phyloP scores from a whole-genome alignment of 2,329 filamentous ascomycete species.

The Colletotrichum cordylinicola region DNA sequence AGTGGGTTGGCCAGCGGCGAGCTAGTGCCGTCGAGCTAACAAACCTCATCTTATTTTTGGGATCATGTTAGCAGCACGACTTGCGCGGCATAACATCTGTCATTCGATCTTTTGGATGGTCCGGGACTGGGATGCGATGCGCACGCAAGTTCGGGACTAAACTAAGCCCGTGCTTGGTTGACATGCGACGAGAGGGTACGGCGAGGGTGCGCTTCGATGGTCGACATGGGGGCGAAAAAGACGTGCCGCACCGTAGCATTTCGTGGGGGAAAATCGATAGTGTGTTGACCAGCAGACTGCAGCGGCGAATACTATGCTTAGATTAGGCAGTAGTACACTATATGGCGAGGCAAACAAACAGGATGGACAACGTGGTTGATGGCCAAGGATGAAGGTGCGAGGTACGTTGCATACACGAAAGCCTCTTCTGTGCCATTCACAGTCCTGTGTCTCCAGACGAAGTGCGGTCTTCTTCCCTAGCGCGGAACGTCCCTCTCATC shows the following conservation, averaged over 20 bases:
- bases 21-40: background rate
- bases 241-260: constrained; percentile 9
- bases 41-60: constrained; percentile 4
- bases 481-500: background rate
- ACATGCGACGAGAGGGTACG: background rate
- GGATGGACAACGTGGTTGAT: background rate
- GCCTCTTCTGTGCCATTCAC: background rate
- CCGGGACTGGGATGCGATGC: background rate
- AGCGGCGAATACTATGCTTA: background rate
- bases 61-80: background rate
- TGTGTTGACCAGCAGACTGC: background rate
- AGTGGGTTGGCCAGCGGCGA: background rate
- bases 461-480: background rate
- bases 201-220: background rate
- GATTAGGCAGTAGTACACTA: background rate
- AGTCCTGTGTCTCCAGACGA: background rate
- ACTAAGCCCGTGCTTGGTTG: background rate
- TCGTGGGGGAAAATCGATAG: constrained; percentile 15
- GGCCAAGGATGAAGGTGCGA: background rate
- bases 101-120: background rate
- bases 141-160: background rate
- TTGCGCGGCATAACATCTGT: background rate
- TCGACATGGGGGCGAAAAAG: background rate
- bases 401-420: constrained; percentile 20
- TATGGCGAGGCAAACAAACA: background rate